Conservation (phyloP, 2,329 filamentous ascomycete genomes). For the Fusarium multiceps region DNA sequence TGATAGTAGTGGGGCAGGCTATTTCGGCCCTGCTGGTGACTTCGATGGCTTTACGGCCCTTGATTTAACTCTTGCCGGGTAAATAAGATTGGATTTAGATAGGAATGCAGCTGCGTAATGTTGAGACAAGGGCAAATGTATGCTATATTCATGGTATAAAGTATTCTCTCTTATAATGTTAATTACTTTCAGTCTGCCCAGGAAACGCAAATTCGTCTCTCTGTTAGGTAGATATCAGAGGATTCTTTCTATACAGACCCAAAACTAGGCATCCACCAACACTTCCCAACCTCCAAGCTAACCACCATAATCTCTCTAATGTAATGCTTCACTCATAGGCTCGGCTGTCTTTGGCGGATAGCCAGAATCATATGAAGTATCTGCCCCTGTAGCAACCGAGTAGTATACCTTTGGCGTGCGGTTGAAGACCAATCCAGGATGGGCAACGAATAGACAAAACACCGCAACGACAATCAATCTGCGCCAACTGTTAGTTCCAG, state of each 20-base stretch:
- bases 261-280: not conserved
- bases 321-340: not conserved
- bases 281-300: not conserved
- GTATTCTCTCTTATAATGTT: not conserved
- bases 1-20: not conserved
- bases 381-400: not conserved
- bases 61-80: not conserved
- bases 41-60: not conserved
- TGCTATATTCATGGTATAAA: not conserved
- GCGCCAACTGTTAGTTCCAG: not conserved
- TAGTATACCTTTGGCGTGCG: conserved; percentile 3
- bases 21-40: not conserved
- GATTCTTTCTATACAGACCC: rapidly evolving
- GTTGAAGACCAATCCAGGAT: conserved; percentile 18
- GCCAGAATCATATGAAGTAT: not conserved
- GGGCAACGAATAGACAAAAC: conserved; percentile 16
- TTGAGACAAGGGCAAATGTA: rapidly evolving
- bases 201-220: not conserved
- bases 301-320: not conserved
- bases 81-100: not conserved
- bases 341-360: not conserved
- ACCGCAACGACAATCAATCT: conserved; percentile 32
- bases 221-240: not conserved
- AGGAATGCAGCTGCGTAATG: rapidly evolving
- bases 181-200: not conserved